These are phyloP conservation scores for Didymella glomerata DNA, from an alignment of 2,329 filamentous ascomycete genomes.

Conservation along the genomic window DNA sequence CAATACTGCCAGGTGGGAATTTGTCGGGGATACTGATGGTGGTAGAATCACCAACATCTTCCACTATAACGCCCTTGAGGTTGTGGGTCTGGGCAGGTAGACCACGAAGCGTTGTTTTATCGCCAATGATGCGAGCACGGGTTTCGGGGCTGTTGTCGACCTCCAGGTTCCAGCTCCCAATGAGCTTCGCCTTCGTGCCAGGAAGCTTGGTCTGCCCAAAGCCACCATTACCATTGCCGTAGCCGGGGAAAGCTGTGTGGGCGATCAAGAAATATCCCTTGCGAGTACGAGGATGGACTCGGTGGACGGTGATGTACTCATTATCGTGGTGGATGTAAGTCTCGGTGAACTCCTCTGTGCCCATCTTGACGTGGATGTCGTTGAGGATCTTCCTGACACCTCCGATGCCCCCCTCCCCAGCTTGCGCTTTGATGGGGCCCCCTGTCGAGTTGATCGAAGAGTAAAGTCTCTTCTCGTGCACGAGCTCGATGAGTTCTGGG, in stretches of 20 bases:
- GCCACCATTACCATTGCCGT: constrained; percentile 81
- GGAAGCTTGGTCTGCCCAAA: constrained; percentile 81
- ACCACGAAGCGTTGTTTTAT: constrained; percentile 77
- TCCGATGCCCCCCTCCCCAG: constrained; percentile 84
- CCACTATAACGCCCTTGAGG: constrained; percentile 75
- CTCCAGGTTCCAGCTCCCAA: constrained; percentile 92
- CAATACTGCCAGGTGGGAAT: constrained; percentile 93
- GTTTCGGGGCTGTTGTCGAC: constrained; percentile 80
- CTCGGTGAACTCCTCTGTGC: constrained; percentile 91
- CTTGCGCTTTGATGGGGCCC: constrained; percentile 67
- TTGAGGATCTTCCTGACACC: constrained; percentile 92
- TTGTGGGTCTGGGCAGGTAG: constrained; percentile 84
- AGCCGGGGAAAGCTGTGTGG: constrained; percentile 93
- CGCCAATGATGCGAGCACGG: constrained; percentile 69
- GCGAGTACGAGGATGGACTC: constrained; percentile 89
- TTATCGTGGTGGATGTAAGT: constrained; percentile 97
- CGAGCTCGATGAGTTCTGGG: constrained; percentile 89
- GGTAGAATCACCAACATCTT: constrained; percentile 76
- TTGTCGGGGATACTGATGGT: constrained; percentile 80
- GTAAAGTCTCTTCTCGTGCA: constrained; percentile 87
- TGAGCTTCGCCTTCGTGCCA: constrained; percentile 83
- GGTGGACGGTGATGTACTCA: constrained; percentile 94
- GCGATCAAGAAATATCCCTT: constrained; percentile 96
- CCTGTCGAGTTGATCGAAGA: constrained; percentile 75
- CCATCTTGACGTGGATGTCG: constrained; percentile 94